A percentile compares a stretch with the other conserved stretches of the same genome.
Evolutionary conservation across 257 asterid genomes (phyloP).

Genomic region (Petunia axillaris): DNA sequence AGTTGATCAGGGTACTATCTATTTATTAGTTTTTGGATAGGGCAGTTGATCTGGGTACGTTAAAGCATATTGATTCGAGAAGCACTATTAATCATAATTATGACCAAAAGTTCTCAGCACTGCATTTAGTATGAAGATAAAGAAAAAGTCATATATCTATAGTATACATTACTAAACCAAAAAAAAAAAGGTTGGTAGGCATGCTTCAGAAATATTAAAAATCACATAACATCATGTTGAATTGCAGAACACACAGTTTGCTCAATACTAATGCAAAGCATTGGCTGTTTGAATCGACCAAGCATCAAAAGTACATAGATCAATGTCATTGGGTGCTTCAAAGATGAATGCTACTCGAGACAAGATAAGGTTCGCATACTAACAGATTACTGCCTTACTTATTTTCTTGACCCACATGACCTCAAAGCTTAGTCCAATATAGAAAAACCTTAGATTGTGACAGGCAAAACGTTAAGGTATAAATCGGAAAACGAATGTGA

Average conservation of each 20-base stretch:
- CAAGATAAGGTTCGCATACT: neutral
- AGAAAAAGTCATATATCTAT: neutral
- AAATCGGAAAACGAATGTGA: neutral
- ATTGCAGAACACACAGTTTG: neutral
- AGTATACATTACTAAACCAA: neutral
- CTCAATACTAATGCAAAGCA: neutral
- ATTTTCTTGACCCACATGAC: constrained; percentile 3
- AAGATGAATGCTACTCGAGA: neutral
- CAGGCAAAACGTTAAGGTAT: neutral
- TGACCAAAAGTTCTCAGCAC: neutral
- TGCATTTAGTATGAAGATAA: neutral
- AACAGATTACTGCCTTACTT: neutral
- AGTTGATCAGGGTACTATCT: neutral
- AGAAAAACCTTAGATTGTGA: neutral
- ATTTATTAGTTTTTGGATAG: neutral
- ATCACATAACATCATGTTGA: neutral
- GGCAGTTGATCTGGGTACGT: neutral
- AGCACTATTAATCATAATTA: neutral
- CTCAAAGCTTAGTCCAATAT: neutral
- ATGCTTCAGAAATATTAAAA: constrained; percentile 14
- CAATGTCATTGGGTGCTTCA: neutral
- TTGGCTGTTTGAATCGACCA: neutral
- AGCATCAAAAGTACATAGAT: neutral
- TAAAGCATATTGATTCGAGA: neutral
- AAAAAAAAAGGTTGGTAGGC: neutral